Base-by-base conservation (phyloP, 352 stramenopile species). In the Phytopythium chamaehyphon region DNA sequence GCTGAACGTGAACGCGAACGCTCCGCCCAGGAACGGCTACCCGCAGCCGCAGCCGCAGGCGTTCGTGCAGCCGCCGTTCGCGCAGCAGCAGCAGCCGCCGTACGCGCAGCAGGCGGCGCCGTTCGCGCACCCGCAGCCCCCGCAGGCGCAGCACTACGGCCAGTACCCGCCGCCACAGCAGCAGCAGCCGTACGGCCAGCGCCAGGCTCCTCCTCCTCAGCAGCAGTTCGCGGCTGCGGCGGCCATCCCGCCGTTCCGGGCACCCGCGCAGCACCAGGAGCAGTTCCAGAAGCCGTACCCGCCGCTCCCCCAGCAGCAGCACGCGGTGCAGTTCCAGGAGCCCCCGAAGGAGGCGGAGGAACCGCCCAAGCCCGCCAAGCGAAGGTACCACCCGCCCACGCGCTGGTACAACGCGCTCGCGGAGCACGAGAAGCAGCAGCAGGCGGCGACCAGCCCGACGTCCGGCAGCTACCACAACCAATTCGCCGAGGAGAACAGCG, bases 21-120 rank as follows among this genome's bases (percentile, higher is more conserved):
- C 57, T 19, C 61, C 61, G 35, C 64, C 52, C 48, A 47, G 51
- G 15, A 71, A 80, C 38, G 62, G 57, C 5, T 80, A 76, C 47
- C 40, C 45, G 16, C 60, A 57, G 22, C 56, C 54, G 18, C 47
- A 47, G n/a, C 23, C 36, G 15, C n/a, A 42, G 15, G 40, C n/a
- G 28, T 33, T 33, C 9, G 28, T 40, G 37, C 23, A 52, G 52
- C 53, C 44, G 23, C 59, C 55, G 22, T n/a, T n/a, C n/a, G n/a
- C n/a, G 42, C 26, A 37, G 23, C 21, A 28, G 21, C 42, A 48
- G 43, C 48, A 44, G 9, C 31, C 46, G 19, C 36, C 40, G 36
- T 23, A 61, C 4, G 51, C 38, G 16, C 59, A 62, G 38, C 48
- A 58, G 33, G 52, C 35, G 14, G 28, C 45, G 18, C 40, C 48